Percentiles rank a stretch among this genome's conserved stretches.
phyloP scores from a whole-genome alignment of 306 rosid species.

The Pterocarpus santalinus region DNA sequence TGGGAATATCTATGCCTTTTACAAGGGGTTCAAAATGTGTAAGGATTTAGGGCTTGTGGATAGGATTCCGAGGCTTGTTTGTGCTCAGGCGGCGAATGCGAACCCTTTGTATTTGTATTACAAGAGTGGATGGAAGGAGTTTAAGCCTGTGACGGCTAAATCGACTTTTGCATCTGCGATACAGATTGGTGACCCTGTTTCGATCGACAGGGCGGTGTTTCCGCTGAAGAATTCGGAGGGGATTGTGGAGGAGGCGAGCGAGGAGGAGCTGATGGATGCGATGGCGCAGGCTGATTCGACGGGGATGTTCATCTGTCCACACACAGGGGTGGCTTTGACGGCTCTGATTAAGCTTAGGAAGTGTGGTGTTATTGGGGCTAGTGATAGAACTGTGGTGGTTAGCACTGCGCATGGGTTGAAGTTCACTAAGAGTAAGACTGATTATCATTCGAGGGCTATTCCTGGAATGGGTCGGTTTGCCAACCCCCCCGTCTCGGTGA shows the following conservation, averaged over 20 bases:
- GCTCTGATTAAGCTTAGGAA: slow-evolving; percentile 78
- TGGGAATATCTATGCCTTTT: slow-evolving; percentile 83
- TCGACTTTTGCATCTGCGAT: slow-evolving; percentile 83
- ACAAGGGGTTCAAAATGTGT: slow-evolving; percentile 92
- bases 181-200: slow-evolving; percentile 92
- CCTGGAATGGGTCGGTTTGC: slow-evolving; percentile 46
- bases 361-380: slow-evolving; percentile 62
- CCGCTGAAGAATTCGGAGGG: slow-evolving; percentile 73
- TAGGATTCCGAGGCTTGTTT: slow-evolving; percentile 75
- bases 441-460: slow-evolving; percentile 47
- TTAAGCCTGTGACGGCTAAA: slow-evolving; percentile 63
- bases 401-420: slow-evolving; percentile 92
- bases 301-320: slow-evolving; percentile 91
- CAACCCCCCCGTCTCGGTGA: slow-evolving; percentile 45
- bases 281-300: slow-evolving; percentile 84
- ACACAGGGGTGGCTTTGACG: slow-evolving; percentile 81
- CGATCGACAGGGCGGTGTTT: slow-evolving; percentile 79
- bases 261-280: slow-evolving; percentile 87
- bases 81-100: slow-evolving; percentile 88
- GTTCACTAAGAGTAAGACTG: slow-evolving; percentile 63
- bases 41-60: slow-evolving; percentile 77
- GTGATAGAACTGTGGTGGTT: slow-evolving; percentile 81
- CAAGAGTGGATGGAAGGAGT: slow-evolving; percentile 73
- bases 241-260: slow-evolving; percentile 87
- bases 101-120: slow-evolving; percentile 79